A percentile compares a stretch with the other conserved stretches of the same genome.
These are phyloP conservation scores for Cenchrus fungigraminus DNA, from an alignment of 176 grass and related monocot species.

Conservation along the genomic window DNA sequence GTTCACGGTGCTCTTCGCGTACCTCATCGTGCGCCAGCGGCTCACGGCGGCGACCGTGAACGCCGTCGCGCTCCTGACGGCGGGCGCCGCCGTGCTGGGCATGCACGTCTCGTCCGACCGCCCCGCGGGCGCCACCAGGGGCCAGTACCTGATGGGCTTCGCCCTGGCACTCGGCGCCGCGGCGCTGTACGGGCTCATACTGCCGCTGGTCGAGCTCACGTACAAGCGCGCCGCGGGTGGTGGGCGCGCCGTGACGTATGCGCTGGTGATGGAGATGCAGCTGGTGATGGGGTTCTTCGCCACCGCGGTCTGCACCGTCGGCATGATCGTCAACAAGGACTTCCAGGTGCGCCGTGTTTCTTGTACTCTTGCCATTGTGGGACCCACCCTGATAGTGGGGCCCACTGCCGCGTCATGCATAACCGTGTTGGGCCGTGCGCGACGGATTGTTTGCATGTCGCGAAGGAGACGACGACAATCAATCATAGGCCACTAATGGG, in stretches of 20 bases:
- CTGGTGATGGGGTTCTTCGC: slow-evolving; percentile 72
- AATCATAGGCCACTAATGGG: too few species aligned
- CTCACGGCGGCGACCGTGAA: slow-evolving; percentile 61
- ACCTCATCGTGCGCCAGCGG: slow-evolving; percentile 66
- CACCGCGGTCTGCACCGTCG: slow-evolving; percentile 57
- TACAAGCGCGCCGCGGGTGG: slow-evolving; percentile 53
- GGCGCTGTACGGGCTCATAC: slow-evolving; percentile 63
- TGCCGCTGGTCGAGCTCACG: slow-evolving; percentile 60
- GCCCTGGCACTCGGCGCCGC: slow-evolving; percentile 57
- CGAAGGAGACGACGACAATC: too few species aligned
- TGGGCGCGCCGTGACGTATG: slow-evolving; percentile 60
- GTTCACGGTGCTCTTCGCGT: slow-evolving; percentile 78
- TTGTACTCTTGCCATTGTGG: neutral
- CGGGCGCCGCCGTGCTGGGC: slow-evolving; percentile 62
- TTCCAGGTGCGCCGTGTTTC: slow-evolving; percentile 59
- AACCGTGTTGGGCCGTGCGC: too few species aligned
- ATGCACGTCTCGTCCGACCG: slow-evolving; percentile 46
- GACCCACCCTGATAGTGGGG: too few species aligned
- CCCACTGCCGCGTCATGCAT: too few species aligned
- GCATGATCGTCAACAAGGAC: slow-evolving; percentile 59
- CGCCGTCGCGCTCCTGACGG: slow-evolving; percentile 61
- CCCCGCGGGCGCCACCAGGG: slow-evolving; percentile 33
- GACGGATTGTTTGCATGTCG: too few species aligned
- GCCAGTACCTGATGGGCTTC: slow-evolving; percentile 63
- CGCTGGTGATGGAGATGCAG: slow-evolving; percentile 83